phyloP scores from a whole-genome alignment of 164 flowering plant species.

The Pachysandra terminalis region DNA sequence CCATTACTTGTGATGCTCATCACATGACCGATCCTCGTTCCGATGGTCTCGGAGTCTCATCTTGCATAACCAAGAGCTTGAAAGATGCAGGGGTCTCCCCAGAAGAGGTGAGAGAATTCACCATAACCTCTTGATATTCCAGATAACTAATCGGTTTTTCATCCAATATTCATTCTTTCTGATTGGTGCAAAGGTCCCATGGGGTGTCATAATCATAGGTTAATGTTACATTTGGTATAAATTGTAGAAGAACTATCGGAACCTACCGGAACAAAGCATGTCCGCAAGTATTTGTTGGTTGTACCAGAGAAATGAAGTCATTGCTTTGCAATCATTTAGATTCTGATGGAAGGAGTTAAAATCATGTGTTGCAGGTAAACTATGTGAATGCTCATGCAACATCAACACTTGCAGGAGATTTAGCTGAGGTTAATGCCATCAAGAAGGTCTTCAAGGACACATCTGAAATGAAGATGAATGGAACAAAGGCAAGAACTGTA shows the following conservation, averaged over 20 bases:
- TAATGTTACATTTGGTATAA: no score
- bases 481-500: slow-evolving; percentile 44
- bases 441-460: slow-evolving; percentile 62
- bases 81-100: slow-evolving; percentile 68
- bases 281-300: no score
- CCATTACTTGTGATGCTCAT: slow-evolving; percentile 66
- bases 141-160: no score
- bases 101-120: slow-evolving; percentile 47
- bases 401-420: slow-evolving; percentile 64
- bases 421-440: slow-evolving; percentile 67
- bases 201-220: neutral
- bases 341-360: neutral
- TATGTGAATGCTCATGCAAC: slow-evolving; percentile 70
- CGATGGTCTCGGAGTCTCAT: slow-evolving; percentile 71
- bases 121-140: neutral
- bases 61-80: slow-evolving; percentile 57
- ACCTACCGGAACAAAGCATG: no score
- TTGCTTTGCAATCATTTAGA: no score
- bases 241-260: no score
- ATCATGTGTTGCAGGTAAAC: slow-evolving; percentile 45
- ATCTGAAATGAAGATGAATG: slow-evolving; percentile 64
- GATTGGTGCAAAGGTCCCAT: no score
- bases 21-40: slow-evolving; percentile 71
- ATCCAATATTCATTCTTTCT: no score
- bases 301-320: no score